Percentiles rank a stretch among this genome's conserved stretches.
Conservation (phyloP, 2,329 filamentous ascomycete genomes). For the Apiospora marii region DNA sequence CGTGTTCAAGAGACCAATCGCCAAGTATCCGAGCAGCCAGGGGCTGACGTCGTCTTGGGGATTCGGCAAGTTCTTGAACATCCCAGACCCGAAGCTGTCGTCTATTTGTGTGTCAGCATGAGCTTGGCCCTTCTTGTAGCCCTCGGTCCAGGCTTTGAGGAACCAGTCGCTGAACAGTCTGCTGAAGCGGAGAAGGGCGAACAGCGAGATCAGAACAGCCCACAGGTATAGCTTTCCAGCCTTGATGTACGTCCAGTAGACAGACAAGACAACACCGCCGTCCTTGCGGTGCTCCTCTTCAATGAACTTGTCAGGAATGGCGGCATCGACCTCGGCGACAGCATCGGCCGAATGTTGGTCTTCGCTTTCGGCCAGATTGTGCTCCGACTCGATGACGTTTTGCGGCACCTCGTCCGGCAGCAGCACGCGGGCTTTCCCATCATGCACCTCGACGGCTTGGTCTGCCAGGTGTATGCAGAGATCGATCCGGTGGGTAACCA, state of each 20-base stretch:
- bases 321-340: constrained; percentile 53
- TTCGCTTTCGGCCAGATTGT: constrained; percentile 41
- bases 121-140: constrained; percentile 58
- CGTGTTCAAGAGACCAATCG: constrained; percentile 69
- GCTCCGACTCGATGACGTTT: constrained; percentile 38
- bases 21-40: constrained; percentile 77
- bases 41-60: constrained; percentile 73
- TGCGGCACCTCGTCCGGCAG: constrained; percentile 53
- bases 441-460: constrained; percentile 74
- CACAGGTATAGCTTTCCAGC: constrained; percentile 81
- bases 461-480: constrained; percentile 76
- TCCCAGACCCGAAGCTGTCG: constrained; percentile 31
- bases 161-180: constrained; percentile 79
- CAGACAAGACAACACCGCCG: constrained; percentile 75
- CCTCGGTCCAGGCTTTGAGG: constrained; percentile 86
- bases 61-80: constrained; percentile 65
- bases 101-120: constrained; percentile 25
- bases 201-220: constrained; percentile 68
- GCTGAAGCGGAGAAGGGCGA: constrained; percentile 69
- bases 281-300: constrained; percentile 78
- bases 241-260: constrained; percentile 88
- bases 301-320: constrained; percentile 77
- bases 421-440: constrained; percentile 63
- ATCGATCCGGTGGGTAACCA: constrained; percentile 83
- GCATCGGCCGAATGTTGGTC: constrained; percentile 41